Evolutionary conservation across 192 early-diverging fungal genomes (phyloP), one percentile per base, ranked within the genome.

Genomic region (Mortierella hygrophila): DNA sequence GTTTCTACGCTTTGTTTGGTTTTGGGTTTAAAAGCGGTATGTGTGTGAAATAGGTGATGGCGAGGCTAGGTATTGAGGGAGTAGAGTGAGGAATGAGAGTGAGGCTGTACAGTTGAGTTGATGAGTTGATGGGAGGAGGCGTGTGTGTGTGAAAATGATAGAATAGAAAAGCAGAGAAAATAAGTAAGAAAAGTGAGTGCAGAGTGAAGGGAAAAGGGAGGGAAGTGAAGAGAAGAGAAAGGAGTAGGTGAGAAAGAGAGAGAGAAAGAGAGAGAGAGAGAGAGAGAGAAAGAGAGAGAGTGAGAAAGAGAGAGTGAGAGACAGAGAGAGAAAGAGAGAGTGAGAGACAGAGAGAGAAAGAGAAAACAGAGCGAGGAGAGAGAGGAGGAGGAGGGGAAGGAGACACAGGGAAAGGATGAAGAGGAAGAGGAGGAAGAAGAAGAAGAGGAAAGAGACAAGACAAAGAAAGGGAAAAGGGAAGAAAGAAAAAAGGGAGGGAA

Each of bases 301-400:
- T 29, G 15, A 40, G 57, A 16, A 3, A 23, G 46, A 38, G 11
- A 29, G 29, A 16, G 37, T 23, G 68, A 29, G 63, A 41, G 37
- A 32, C 68, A 49, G 47, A 44, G 20, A 32, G 42, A 75, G 49
- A 68, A 57, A 20, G 70, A 41, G 37, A 11, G 18, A 32, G 10
- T 47, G 35, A 49, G 26, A 70, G 15, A 46, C 15, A 44, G 44
- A 23, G n/a, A 26, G 26, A 44, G 21, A 23, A 4, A 11, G 3
- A 38, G 20, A 37, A 26, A 75, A 38, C 13, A 69, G 63, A 38
- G 21, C 1, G 10, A 44, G 54, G 80, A 26, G 60, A n/a, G 44
- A 21, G 29, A 68, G n/a, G 60, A 79, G 71, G 52, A 68, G 77
- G 35, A 35, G 69, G 77, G 77, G 35, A 68, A 82, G 71, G 70